Base-by-base conservation (phyloP, 2,329 filamentous ascomycete genomes). In the Xylariaceae sp. region DNA sequence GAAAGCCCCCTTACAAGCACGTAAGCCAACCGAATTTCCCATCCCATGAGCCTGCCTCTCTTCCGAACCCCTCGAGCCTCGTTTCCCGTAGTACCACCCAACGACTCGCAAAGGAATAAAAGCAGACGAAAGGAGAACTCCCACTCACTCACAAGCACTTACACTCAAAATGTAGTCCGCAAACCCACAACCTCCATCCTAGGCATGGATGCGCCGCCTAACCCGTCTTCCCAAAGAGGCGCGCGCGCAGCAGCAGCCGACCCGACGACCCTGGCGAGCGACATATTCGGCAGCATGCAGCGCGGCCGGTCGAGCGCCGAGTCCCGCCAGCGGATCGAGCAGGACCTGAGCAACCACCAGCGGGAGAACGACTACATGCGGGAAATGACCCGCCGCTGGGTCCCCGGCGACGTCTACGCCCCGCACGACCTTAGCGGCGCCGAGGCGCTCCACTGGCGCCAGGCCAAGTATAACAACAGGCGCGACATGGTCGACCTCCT, bases 401-500 rank as follows among this genome's bases (percentile, higher is more conserved):
- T 72, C 53, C 55, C 68, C 1, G 92, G 92, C 52, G 89, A 97
- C 59, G 74, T 96, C 36, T 97, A 97, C 66, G 76, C 88, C 43
- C 92, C 92, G 23, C 85, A 89, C 59, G 92, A 98, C 64, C 63
- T 98, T 59, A 83, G 78, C 39, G 73, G 80, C 16, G 67, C 70
- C 24, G 89, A 96, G 74, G 83, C 85, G 78, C 66, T 67, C 57
- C 94, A 94, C 70, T 95, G 85, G 83, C 80, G 74, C 62, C 71
- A 66, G 59, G 66, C 65, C 49, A 63, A 67, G 40, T 65, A 40
- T 65, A 62, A 48, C 74, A 74, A 44, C 67, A 71, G 28, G 69
- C 60, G 38, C 6, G 90, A 98, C 62, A 77, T 85, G 5, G 79
- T 96, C 49, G 88, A 96, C 61, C 68, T 82, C 27, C 62, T 96